These are phyloP conservation scores for Handroanthus guayacan DNA, from an alignment of 257 asterid species.

Conservation along the genomic window DNA sequence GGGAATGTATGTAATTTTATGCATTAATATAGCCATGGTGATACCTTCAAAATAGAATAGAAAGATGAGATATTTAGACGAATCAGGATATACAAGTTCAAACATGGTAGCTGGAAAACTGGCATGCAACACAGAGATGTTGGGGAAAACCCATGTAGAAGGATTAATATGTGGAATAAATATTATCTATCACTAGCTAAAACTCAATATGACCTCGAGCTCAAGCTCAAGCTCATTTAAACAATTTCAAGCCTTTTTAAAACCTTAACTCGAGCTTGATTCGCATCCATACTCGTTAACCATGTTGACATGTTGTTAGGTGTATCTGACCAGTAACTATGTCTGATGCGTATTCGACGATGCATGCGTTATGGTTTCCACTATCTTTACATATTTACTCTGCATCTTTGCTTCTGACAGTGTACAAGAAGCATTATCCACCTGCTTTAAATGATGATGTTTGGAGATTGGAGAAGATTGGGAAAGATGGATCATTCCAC, in stretches of 20 bases:
- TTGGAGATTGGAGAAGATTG: constrained; percentile 99
- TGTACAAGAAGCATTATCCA: constrained; percentile 98
- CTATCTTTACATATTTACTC: constrained; percentile 4
- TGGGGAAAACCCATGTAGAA: background rate
- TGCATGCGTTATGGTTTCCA: constrained; percentile 6
- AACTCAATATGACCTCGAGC: too few relatives aligned
- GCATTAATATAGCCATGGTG: background rate
- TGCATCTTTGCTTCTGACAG: constrained; percentile 48
- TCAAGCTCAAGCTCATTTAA: background rate
- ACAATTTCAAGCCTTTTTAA: too few relatives aligned
- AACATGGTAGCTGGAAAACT: background rate
- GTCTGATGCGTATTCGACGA: background rate
- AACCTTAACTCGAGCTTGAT: too few relatives aligned
- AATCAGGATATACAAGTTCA: background rate
- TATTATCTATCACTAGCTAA: background rate
- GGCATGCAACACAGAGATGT: background rate
- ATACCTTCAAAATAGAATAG: background rate
- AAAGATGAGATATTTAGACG: background rate
- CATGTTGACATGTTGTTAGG: constrained; percentile 1
- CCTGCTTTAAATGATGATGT: constrained; percentile 92
- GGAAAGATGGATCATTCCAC: constrained; percentile 98
- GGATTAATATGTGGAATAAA: background rate
- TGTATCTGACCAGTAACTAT: background rate
- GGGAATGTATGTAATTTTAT: constrained; percentile 73
- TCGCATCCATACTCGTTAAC: background rate